Evolutionary conservation across 768 basidiomycete species (phyloP).

Genomic region (Cantharellus cinnabarinus): DNA sequence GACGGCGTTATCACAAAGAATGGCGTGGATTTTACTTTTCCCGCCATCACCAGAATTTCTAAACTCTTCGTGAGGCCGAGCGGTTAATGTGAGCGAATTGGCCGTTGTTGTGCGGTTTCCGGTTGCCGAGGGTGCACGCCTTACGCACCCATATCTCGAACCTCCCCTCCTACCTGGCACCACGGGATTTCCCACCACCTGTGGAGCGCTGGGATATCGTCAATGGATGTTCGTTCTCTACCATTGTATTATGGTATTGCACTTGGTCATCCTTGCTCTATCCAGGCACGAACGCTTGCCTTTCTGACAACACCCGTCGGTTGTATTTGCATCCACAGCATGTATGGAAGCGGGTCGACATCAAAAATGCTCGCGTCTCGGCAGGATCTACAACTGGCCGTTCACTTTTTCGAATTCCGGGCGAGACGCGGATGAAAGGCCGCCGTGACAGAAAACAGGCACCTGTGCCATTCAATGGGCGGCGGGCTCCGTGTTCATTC

Average conservation of each 20-base stretch:
- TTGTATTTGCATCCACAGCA: conserved; percentile 35
- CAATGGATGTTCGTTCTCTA: conserved; percentile 54
- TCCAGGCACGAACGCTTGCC: conserved; percentile 45
- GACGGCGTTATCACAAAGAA: too few species aligned
- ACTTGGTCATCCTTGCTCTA: background rate
- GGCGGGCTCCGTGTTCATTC: too few species aligned
- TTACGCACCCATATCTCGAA: too few species aligned
- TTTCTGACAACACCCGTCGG: conserved; percentile 58
- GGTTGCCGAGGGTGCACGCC: conserved; percentile 48
- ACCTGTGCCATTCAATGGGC: too few species aligned
- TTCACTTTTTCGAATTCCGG: too few species aligned
- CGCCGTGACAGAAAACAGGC: too few species aligned
- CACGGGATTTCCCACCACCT: conserved; percentile 90
- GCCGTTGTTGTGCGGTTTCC: conserved; percentile 54
- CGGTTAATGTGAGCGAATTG: conserved; percentile 51
- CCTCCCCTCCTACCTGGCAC: conserved; percentile 31
- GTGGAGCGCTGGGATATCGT: conserved; percentile 62
- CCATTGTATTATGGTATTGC: conserved; percentile 61
- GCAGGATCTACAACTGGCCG: too few species aligned
- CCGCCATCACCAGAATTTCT: conserved; percentile 51
- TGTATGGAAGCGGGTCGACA: background rate
- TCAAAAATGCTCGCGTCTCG: too few species aligned
- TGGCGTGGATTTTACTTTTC: conserved; percentile 58
- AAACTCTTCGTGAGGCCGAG: conserved; percentile 82
- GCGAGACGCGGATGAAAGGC: too few species aligned